Evolutionary conservation across 2,329 filamentous ascomycete genomes (phyloP).

Genomic region (Aspergillus ruber): DNA sequence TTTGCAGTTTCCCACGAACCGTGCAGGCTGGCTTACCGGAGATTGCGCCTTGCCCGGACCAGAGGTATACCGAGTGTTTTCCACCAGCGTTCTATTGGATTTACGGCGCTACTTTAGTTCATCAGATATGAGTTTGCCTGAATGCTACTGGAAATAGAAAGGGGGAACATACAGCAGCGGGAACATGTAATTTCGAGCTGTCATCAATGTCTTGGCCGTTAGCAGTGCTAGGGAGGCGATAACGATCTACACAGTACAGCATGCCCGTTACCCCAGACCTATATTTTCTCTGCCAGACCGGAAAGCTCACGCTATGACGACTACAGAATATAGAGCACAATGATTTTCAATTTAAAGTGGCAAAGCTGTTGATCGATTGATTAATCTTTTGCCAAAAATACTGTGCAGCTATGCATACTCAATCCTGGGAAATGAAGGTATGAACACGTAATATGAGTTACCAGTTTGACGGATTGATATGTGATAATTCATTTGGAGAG

Average conservation of each 20-base stretch:
- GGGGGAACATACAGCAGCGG: neutral
- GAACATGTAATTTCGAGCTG: neutral
- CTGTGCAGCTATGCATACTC: neutral
- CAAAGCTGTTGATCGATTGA: neutral
- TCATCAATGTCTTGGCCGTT: neutral
- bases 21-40: neutral
- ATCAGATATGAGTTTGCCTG: neutral
- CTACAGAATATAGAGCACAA: neutral
- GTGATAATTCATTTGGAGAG: neutral
- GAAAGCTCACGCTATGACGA: neutral
- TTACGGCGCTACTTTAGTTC: neutral
- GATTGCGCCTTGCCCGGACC: neutral
- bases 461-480: neutral
- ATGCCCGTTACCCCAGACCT: neutral
- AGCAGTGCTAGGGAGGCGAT: neutral
- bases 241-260: neutral
- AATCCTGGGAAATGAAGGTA: neutral
- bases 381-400: neutral
- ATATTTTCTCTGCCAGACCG: neutral
- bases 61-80: neutral
- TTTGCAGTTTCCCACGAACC: neutral
- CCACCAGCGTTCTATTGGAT: neutral
- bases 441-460: neutral
- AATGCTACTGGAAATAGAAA: neutral
- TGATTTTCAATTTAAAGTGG: neutral